Evolutionary conservation across 139 green algal species (phyloP), one percentile per base, ranked within the genome.

Genomic region (Trebouxia sp.): DNA sequence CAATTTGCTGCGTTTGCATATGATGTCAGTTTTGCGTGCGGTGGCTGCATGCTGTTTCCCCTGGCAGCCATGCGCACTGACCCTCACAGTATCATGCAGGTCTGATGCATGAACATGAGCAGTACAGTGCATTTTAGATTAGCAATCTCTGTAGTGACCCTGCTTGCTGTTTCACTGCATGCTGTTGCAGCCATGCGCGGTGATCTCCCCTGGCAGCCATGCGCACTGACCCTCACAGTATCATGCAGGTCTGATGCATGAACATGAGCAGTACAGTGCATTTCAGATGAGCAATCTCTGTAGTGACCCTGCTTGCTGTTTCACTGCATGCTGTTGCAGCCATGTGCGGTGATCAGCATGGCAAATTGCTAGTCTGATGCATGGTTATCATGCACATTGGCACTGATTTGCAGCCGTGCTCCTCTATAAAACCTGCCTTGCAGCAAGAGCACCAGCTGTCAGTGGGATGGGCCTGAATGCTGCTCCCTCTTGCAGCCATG

Each of bases 321-420:
- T n/a, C n/a, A n/a, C 30, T 97, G 92, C 90, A 96, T 97, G 93
- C 48, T 97, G 83, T 85, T 98, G n/a, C n/a, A n/a, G n/a, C n/a
- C n/a, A n/a, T n/a, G n/a, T n/a, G n/a, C 50, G 26, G 50, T 22
- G 50, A 3, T 22, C 37, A 43, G 0, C 81, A 90, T 42, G 90
- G 89, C 38, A 84, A 94, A 32, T 45, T 95, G 72, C 45, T 83
- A 85, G 88, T 91, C n/a, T n/a, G n/a, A n/a, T n/a, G 22, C 17
- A 39, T 6, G 56, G 50, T 22, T 3, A 3, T 12, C 48, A 12
- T 56, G 14, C 48, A 26, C n/a, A n/a, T n/a, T n/a, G n/a, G n/a
- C n/a, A n/a, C n/a, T n/a, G n/a, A n/a, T n/a, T n/a, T n/a, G n/a
- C n/a, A n/a, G n/a, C n/a, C n/a, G n/a, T n/a, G n/a, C n/a, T n/a